These are phyloP conservation scores for Globisporangium nagaii DNA, from an alignment of 352 stramenopile species.

Conservation along the genomic window DNA sequence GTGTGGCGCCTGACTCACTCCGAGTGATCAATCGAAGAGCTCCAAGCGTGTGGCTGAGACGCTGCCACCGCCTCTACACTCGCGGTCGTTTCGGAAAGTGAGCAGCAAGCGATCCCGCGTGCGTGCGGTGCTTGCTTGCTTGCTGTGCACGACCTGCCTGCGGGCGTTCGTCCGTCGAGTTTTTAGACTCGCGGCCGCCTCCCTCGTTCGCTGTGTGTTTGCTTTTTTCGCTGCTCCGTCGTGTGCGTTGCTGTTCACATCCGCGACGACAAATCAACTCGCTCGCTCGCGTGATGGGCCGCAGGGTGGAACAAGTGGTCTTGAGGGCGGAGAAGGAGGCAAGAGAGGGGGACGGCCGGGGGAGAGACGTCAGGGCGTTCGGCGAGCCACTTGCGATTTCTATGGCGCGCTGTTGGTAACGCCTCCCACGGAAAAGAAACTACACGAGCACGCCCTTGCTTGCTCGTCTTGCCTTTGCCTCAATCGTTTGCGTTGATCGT, in stretches of 20 bases:
- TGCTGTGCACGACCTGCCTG: too few relatives aligned
- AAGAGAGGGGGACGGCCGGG: neutral
- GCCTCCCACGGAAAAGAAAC: neutral
- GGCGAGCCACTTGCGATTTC: neutral
- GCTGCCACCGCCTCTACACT: neutral
- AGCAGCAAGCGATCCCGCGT: neutral
- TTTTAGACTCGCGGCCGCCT: neutral
- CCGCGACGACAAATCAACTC: neutral
- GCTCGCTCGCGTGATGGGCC: neutral
- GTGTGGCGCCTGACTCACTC: constrained; percentile 9
- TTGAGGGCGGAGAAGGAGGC: neutral
- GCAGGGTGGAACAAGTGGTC: neutral
- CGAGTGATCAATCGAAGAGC: neutral
- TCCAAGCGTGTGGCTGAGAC: neutral
- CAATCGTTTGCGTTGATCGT: too few relatives aligned
- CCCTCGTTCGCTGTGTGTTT: too few relatives aligned
- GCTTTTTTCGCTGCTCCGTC: too few relatives aligned
- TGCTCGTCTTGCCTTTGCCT: too few relatives aligned
- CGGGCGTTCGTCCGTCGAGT: neutral
- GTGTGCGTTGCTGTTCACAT: too few relatives aligned
- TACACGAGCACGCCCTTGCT: neutral
- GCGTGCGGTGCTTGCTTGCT: neutral
- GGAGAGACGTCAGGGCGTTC: neutral
- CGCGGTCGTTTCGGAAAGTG: constrained; percentile 4
- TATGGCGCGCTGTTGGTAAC: neutral